Percentiles rank a stretch among this genome's conserved stretches.
Conservation (phyloP, 768 basidiomycete genomes). For the Dentipellis sp. region DNA sequence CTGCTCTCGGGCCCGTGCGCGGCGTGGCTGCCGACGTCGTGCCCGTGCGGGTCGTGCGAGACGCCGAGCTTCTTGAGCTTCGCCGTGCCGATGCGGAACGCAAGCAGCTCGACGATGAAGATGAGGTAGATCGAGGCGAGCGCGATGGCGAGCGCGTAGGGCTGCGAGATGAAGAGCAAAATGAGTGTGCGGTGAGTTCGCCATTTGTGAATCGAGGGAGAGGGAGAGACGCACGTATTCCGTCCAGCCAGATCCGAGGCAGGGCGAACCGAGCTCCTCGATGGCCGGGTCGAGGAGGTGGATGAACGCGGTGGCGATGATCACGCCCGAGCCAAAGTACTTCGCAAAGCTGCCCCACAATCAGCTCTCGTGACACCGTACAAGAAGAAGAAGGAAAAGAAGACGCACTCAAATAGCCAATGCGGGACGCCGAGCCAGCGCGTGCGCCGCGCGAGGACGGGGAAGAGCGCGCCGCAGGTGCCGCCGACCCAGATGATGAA, state of each 20-base stretch:
- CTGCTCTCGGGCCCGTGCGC: conserved; percentile 61
- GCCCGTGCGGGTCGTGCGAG: conserved; percentile 50
- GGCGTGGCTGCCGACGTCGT: conserved; percentile 46
- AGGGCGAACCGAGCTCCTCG: conserved; percentile 58
- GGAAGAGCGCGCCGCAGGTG: conserved; percentile 56
- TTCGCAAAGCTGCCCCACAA: conserved; percentile 7
- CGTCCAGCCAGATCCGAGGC: conserved; percentile 62
- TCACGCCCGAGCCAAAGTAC: conserved; percentile 10
- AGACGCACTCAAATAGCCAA: conserved; percentile 57
- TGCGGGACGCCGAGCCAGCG: conserved; percentile 48
- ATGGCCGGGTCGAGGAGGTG: conserved; percentile 74
- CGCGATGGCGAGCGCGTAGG: conserved; percentile 74
- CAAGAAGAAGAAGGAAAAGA: not conserved
- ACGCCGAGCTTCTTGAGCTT: conserved; percentile 62
- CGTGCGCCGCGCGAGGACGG: conserved; percentile 49
- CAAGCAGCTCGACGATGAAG: conserved; percentile 78
- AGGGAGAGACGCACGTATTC: conserved; percentile 49
- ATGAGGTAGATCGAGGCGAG: conserved; percentile 75
- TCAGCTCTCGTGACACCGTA: not conserved
- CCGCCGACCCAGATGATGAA: conserved; percentile 67
- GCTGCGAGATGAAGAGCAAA: conserved; percentile 31
- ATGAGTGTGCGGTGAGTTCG: not conserved
- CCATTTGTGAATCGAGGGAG: not conserved
- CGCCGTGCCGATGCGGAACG: conserved; percentile 78
- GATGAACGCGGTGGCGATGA: conserved; percentile 82